Percentiles rank a stretch among this genome's conserved stretches.
phyloP scores from a whole-genome alignment of 306 rosid genomes.

The Cajanus cajan region DNA sequence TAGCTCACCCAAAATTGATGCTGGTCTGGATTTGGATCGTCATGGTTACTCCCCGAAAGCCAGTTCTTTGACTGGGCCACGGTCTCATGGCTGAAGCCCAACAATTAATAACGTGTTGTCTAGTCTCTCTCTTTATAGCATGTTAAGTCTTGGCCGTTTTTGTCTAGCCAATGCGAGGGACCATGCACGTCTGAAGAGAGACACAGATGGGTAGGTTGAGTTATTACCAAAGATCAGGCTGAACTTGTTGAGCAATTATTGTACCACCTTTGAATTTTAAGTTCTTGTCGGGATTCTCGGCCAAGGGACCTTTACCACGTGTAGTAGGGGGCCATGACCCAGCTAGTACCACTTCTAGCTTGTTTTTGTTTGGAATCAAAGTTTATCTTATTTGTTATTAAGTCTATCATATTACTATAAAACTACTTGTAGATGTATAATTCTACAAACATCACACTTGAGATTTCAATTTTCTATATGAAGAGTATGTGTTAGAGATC shows the following conservation, averaged over 20 bases:
- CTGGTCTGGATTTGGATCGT: too few species aligned
- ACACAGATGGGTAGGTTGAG: not conserved
- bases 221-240: not conserved
- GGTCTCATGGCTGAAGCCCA: not conserved
- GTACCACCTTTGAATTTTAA: not conserved
- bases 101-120: not conserved
- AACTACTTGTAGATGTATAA: too few species aligned
- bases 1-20: too few species aligned
- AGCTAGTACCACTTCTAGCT: too few species aligned
- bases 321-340: too few species aligned
- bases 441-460: too few species aligned
- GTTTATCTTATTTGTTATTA: too few species aligned
- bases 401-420: too few species aligned
- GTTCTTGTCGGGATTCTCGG: not conserved
- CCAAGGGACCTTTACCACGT: not conserved
- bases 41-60: not conserved
- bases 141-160: too few species aligned
- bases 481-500: too few species aligned
- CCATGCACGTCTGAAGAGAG: too few species aligned
- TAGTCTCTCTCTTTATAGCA: not conserved
- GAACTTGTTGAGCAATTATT: not conserved
- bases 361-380: not conserved
- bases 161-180: not conserved
- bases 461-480: too few species aligned
- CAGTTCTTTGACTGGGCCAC: not conserved